Evolutionary conservation across 2,329 filamentous ascomycete genomes (phyloP), one percentile per base, ranked within the genome.

Genomic region (Nigrograna mackinnonii): DNA sequence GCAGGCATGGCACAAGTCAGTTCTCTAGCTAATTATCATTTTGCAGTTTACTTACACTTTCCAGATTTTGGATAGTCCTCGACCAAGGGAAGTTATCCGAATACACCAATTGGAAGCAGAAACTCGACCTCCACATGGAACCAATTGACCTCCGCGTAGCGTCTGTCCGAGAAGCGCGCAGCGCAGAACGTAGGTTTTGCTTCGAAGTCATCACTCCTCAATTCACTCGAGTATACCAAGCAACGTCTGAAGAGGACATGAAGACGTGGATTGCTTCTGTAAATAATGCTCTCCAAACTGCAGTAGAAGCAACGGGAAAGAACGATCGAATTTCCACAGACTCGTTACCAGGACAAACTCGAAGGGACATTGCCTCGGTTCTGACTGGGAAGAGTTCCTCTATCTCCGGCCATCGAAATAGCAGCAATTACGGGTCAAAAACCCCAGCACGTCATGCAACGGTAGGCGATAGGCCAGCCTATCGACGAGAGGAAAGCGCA

Each of bases 91-190:
- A 94, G 66, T 79, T 99, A 13, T 96, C 92, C 2, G 94, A 99
- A 64, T 99, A 99, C 70, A 96, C 91, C 66, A 97, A 99, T 67
- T 99, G 94, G 94, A 99, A 99, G 71, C 90, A 99, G 66, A 92
- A 84, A 66, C 80, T 99, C 18, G 94, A 99, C 68, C 76, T 97
- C 19, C 95, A 99, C 66, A 97, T 96, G 84, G 94, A 97, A 2
- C 94, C 94, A 0, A 97, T 99, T 52, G 95, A 99, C 67, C 77
- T 99, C 34, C 87, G 94, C 24, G 94, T 97, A 84, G 94, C 94
- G 7, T 97, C 94, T 13, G 95, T 99, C 13, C 84, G 94, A 43
- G 94, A 99, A 72, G 92, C 95, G 30, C 85, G 94, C 18, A 96
- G 95, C 66, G 89, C 91, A 1, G 95, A 99, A 59, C 83, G 94